These are phyloP conservation scores for Xylaria intraflava DNA, from an alignment of 495 filamentous ascomycete species.

Conservation along the genomic window DNA sequence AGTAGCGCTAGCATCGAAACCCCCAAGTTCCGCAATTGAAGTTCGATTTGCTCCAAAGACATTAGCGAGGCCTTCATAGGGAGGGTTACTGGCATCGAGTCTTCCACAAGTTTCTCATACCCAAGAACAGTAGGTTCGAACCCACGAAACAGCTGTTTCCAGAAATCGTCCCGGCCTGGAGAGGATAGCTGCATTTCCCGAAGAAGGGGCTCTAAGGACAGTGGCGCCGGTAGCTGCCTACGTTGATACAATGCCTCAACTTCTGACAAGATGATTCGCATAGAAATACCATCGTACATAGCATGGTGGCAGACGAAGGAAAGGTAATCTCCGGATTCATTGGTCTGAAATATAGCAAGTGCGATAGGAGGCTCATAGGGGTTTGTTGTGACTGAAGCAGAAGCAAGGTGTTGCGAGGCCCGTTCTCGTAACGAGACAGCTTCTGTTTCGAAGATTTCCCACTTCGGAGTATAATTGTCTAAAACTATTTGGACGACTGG, in stretches of 20 bases:
- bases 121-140: constrained; percentile 44
- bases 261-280: constrained; percentile 58
- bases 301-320: constrained; percentile 69
- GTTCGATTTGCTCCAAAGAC: constrained; percentile 41
- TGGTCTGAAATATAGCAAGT: constrained; percentile 25
- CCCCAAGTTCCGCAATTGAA: constrained; percentile 42
- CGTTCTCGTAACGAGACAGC: constrained; percentile 14
- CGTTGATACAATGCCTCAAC: constrained; percentile 48
- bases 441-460: constrained; percentile 24
- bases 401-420: constrained; percentile 18
- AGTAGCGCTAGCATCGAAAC: constrained; percentile 56
- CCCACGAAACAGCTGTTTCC: constrained; percentile 46
- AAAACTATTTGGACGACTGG: constrained; percentile 57
- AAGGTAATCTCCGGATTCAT: constrained; percentile 31
- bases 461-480: constrained; percentile 20
- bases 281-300: constrained; percentile 70
- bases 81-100: constrained; percentile 1
- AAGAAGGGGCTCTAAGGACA: constrained; percentile 40
- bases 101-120: background rate
- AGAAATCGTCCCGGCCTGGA: constrained; percentile 50
- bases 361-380: constrained; percentile 31
- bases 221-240: constrained; percentile 34
- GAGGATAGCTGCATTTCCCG: constrained; percentile 19
- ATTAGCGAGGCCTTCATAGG: background rate
- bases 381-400: constrained; percentile 27